Evolutionary conservation across 1,139 yeast genomes (phyloP).

Genomic region (Pichia sp.): DNA sequence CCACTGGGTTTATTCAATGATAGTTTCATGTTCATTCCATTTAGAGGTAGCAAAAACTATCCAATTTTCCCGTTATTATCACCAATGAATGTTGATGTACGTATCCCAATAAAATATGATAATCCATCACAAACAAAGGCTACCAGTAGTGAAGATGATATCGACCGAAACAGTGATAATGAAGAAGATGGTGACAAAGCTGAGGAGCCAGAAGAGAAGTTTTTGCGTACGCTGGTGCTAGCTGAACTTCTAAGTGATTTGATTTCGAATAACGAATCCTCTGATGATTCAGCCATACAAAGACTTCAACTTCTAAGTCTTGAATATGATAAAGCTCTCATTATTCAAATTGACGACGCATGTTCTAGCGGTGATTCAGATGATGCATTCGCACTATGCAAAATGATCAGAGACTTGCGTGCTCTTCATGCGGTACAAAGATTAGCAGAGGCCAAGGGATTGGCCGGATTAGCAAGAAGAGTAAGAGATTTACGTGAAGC

Average conservation of each 20-base stretch:
- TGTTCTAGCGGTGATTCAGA: constrained; percentile 60
- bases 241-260: constrained; percentile 43
- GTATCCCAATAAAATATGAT: constrained; percentile 45
- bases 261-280: constrained; percentile 30
- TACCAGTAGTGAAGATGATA: constrained; percentile 26
- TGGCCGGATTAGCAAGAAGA: constrained; percentile 54
- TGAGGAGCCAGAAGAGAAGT: constrained; percentile 31
- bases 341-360: constrained; percentile 69
- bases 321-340: constrained; percentile 61
- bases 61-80: constrained; percentile 75
- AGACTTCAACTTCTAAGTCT: constrained; percentile 42
- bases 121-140: constrained; percentile 13
- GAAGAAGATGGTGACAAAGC: constrained; percentile 20
- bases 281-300: constrained; percentile 34
- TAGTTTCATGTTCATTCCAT: constrained; percentile 62
- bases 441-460: constrained; percentile 74
- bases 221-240: constrained; percentile 39
- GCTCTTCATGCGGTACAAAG: constrained; percentile 79
- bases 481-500: constrained; percentile 61
- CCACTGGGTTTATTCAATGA: constrained; percentile 74
- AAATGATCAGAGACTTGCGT: constrained; percentile 62
- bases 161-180: constrained; percentile 7
- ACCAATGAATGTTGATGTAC: constrained; percentile 68
- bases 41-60: constrained; percentile 46
- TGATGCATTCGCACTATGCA: constrained; percentile 64